A percentile compares a stretch with the other conserved stretches of the same genome.
phyloP scores from a whole-genome alignment of 2,329 filamentous ascomycete genomes.

The Ramichloridium luteum region DNA sequence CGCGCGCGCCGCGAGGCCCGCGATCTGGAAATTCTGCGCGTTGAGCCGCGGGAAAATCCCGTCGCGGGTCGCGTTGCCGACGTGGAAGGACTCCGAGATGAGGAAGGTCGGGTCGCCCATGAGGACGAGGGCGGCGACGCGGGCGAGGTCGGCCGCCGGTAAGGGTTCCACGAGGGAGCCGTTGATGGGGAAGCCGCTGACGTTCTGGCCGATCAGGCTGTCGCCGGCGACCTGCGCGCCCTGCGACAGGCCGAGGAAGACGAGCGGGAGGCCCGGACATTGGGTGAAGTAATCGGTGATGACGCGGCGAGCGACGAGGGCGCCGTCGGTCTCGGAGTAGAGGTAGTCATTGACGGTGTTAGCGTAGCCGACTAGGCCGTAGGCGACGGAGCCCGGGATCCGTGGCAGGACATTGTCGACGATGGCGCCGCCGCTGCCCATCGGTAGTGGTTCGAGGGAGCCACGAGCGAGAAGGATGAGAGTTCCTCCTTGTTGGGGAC shows the following conservation, averaged over 20 bases:
- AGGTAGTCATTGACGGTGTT: constrained; percentile 12
- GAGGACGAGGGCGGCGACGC: constrained; percentile 8
- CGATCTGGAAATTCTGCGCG: constrained; percentile 4
- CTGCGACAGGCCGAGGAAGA: constrained; percentile 15
- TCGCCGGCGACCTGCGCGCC: constrained; percentile 14
- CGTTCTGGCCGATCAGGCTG: constrained; percentile 10
- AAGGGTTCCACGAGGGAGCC: constrained; percentile 5
- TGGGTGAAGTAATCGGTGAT: constrained; percentile 8
- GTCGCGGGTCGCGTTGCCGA: constrained; percentile 11
- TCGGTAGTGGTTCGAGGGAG: constrained; percentile 10
- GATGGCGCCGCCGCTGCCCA: constrained; percentile 10
- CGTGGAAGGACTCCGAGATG: constrained; percentile 9
- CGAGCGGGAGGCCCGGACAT: constrained; percentile 9
- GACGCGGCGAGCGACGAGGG: constrained; percentile 7
- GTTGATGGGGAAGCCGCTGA: constrained; percentile 9
- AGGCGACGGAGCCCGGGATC: constrained; percentile 8
- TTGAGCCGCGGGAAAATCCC: constrained; percentile 10
- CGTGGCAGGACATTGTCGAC: constrained; percentile 9
- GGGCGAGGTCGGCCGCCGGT: constrained; percentile 5
- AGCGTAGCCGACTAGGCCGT: constrained; percentile 12
- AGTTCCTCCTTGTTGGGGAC: constrained; percentile 7
- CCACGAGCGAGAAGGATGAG: constrained; percentile 15
- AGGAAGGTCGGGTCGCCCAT: constrained; percentile 13
- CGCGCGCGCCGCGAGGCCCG: constrained; percentile 3
- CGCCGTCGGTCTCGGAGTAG: constrained; percentile 12